phyloP scores from a whole-genome alignment of 306 rosid genomes.

The Vigna reflexopilosa region DNA sequence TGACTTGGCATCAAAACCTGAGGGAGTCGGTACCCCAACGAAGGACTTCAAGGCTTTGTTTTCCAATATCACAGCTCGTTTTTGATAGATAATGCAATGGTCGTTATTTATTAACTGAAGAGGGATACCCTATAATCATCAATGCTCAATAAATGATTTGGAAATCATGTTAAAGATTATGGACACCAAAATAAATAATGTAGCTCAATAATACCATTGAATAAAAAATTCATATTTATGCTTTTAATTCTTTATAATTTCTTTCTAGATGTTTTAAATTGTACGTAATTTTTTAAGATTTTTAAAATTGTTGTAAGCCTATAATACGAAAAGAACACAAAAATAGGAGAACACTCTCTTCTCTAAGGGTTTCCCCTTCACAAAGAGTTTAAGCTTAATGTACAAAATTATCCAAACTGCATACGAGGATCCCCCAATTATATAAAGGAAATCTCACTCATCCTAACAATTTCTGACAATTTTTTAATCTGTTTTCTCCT shows the following conservation, averaged over 20 bases:
- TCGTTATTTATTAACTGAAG: background rate
- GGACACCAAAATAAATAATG: background rate
- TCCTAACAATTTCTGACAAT: too few relatives aligned
- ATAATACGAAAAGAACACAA: too few relatives aligned
- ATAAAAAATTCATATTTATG: background rate
- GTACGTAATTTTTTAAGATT: background rate
- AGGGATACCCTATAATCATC: background rate
- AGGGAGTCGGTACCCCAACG: constrained; percentile 80
- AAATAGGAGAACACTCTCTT: too few relatives aligned
- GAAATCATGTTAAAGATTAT: background rate
- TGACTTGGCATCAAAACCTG: constrained; percentile 89
- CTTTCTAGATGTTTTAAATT: background rate
- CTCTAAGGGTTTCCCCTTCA: too few relatives aligned
- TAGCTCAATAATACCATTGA: background rate
- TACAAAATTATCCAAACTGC: too few relatives aligned
- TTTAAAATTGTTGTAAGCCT: too few relatives aligned
- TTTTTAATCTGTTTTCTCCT: too few relatives aligned
- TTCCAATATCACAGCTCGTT: constrained; percentile 68
- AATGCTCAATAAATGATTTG: background rate
- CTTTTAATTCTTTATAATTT: background rate
- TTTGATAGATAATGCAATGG: constrained; percentile 46
- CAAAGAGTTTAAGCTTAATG: too few relatives aligned
- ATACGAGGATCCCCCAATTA: too few relatives aligned
- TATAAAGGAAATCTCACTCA: too few relatives aligned
- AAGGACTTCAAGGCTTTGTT: constrained; percentile 90